A percentile compares a stretch with the other conserved stretches of the same genome.
These are phyloP conservation scores for Pachysandra terminalis DNA, from an alignment of 164 flowering plant genomes.

Conservation along the genomic window DNA sequence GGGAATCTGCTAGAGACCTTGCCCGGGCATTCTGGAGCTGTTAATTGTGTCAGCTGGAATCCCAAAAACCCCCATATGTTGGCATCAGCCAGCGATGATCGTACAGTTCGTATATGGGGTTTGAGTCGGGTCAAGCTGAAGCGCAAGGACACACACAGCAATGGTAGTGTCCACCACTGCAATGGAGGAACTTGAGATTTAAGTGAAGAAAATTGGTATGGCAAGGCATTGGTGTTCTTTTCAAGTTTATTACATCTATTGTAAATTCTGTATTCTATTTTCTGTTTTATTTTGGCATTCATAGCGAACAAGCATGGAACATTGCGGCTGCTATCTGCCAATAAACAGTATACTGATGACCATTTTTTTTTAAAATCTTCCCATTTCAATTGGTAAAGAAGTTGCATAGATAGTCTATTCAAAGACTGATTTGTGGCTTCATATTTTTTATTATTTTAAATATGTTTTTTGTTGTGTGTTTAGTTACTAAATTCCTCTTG, in stretches of 20 bases:
- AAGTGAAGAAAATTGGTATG: not conserved
- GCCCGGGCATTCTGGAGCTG: slow-evolving; percentile 39
- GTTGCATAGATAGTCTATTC: not conserved
- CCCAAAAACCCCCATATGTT: slow-evolving; percentile 35
- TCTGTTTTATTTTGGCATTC: slow-evolving; percentile 20
- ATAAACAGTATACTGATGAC: slow-evolving; percentile 21
- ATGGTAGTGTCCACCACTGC: slow-evolving; percentile 26
- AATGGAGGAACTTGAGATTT: slow-evolving; percentile 23
- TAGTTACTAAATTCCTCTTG: no score
- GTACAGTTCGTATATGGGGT: slow-evolving; percentile 39
- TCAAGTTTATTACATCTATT: slow-evolving; percentile 20
- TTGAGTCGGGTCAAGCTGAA: slow-evolving; percentile 17
- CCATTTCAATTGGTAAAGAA: not conserved
- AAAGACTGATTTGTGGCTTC: not conserved
- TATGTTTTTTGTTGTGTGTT: no score
- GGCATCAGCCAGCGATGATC: slow-evolving; percentile 41
- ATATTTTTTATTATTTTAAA: no score
- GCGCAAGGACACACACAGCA: slow-evolving; percentile 17
- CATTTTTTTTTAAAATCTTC: not conserved
- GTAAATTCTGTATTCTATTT: slow-evolving; percentile 27
- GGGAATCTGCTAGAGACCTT: slow-evolving; percentile 24
- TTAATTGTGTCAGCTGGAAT: slow-evolving; percentile 39
- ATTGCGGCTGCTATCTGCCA: slow-evolving; percentile 25
- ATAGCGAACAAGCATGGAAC: slow-evolving; percentile 31
- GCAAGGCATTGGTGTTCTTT: slow-evolving; percentile 10